Conservation (phyloP, 768 basidiomycete genomes). For the Podaxis mareebaensis region DNA sequence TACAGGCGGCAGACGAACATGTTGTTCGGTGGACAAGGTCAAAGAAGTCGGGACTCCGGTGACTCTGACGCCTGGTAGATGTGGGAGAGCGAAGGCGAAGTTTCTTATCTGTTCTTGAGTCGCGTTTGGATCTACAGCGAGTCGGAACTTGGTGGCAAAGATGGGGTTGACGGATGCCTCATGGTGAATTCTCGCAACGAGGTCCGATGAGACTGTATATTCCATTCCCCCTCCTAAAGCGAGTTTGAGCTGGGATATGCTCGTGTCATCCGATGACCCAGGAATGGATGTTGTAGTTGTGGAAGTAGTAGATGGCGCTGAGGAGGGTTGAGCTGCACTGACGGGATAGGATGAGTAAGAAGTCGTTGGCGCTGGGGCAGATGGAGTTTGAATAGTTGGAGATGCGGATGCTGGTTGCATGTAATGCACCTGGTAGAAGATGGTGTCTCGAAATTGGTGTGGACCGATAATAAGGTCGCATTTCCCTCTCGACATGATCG, state of each 20-base stretch:
- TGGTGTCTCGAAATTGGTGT: slow-evolving; percentile 66
- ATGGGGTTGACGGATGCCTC: slow-evolving; percentile 15
- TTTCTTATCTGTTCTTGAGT: slow-evolving; percentile 18
- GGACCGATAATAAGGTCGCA: slow-evolving; percentile 78
- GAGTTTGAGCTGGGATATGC: slow-evolving; percentile 9
- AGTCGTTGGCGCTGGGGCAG: slow-evolving; percentile 4
- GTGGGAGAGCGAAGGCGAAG: slow-evolving; percentile 12
- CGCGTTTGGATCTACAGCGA: slow-evolving; percentile 12
- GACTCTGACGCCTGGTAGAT: slow-evolving; percentile 10
- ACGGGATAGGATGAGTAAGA: slow-evolving; percentile 5
- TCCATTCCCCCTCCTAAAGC: slow-evolving; percentile 15
- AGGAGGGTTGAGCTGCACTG: slow-evolving; percentile 11
- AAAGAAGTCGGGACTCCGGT: slow-evolving; percentile 13
- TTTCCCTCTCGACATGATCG: slow-evolving; percentile 61
- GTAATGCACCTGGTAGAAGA: slow-evolving; percentile 76
- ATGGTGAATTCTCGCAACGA: slow-evolving; percentile 11
- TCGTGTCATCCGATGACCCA: not conserved
- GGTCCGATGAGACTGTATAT: slow-evolving; percentile 14
- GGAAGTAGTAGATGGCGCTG: not conserved
- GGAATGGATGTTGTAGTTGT: slow-evolving; percentile 11
- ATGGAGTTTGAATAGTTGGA: slow-evolving; percentile 17
- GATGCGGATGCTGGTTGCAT: slow-evolving; percentile 29
- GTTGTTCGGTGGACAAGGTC: slow-evolving; percentile 10
- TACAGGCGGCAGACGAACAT: slow-evolving; percentile 27
- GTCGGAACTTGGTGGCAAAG: slow-evolving; percentile 15